Percentiles rank a stretch among this genome's conserved stretches.
phyloP scores from a whole-genome alignment of 2,329 filamentous ascomycete genomes.

The Diaporthe batatas region DNA sequence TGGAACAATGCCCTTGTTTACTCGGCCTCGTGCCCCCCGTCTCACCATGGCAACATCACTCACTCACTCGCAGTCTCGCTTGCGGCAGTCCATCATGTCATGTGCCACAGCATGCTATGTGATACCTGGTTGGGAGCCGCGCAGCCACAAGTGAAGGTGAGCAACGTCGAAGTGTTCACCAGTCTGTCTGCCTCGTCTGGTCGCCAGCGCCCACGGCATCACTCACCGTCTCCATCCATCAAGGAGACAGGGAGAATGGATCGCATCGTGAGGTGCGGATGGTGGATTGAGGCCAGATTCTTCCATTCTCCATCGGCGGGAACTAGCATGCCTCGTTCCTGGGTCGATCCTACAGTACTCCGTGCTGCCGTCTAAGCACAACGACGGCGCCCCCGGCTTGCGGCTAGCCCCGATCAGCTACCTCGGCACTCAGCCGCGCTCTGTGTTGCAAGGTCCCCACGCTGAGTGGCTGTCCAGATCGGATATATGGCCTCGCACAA shows the following conservation, averaged over 20 bases:
- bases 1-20: slow-evolving; percentile 14
- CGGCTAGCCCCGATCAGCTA: slow-evolving; percentile 29
- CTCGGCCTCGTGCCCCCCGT: background rate
- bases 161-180: background rate
- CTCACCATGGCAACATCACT: slow-evolving; percentile 30
- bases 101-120: background rate
- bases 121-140: background rate
- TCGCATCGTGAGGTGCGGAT: background rate
- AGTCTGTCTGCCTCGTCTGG: background rate
- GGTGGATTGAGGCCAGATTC: background rate
- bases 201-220: background rate
- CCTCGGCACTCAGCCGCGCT: slow-evolving; percentile 20
- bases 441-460: slow-evolving; percentile 16
- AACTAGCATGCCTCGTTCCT: slow-evolving; percentile 20
- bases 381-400: background rate
- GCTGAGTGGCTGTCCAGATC: slow-evolving; percentile 9
- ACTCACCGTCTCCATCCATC: background rate
- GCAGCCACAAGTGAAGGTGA: background rate
- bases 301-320: background rate
- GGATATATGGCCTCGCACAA: too few species aligned
- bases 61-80: slow-evolving; percentile 13
- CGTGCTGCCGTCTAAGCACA: background rate
- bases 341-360: background rate
- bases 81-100: background rate
- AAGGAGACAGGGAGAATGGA: too few species aligned